A percentile compares a stretch with the other conserved stretches of the same genome.
phyloP scores from a whole-genome alignment of 495 filamentous ascomycete genomes.

The Tuber magnatum region DNA sequence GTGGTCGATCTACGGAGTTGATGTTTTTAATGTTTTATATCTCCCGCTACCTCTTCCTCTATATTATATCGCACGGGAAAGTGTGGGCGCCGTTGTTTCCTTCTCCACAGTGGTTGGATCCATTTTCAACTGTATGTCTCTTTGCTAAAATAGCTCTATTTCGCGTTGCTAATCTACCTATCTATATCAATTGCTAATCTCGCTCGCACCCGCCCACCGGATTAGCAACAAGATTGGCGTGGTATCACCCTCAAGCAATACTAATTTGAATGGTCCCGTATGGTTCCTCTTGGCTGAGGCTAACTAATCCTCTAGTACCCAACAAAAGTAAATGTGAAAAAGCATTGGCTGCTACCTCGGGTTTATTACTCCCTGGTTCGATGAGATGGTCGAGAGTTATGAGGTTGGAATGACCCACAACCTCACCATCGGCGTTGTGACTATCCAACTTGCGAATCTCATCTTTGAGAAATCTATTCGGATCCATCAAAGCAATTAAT shows the following conservation, averaged over 20 bases:
- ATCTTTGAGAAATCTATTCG: slow-evolving; percentile 33
- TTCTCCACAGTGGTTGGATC: not conserved
- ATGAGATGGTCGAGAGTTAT: slow-evolving; percentile 55
- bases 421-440: slow-evolving; percentile 23
- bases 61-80: not conserved
- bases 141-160: not conserved
- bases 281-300: slow-evolving; percentile 46
- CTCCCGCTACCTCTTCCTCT: not conserved
- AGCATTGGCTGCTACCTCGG: slow-evolving; percentile 57
- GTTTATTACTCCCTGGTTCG: slow-evolving; percentile 48
- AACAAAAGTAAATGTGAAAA: slow-evolving; percentile 60
- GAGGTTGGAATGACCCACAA: slow-evolving; percentile 28
- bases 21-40: not conserved
- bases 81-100: not conserved
- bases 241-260: slow-evolving; percentile 13
- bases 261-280: slow-evolving; percentile 36
- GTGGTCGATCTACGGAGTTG: not conserved
- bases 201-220: not conserved
- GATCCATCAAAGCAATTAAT: slow-evolving; percentile 7
- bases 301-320: slow-evolving; percentile 53
- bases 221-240: not conserved
- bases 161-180: not conserved
- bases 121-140: not conserved
- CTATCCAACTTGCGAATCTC: slow-evolving; percentile 38
- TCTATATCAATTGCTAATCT: not conserved